Conservation (phyloP, 2,329 filamentous ascomycete species). For the Colletotrichum magnum region DNA sequence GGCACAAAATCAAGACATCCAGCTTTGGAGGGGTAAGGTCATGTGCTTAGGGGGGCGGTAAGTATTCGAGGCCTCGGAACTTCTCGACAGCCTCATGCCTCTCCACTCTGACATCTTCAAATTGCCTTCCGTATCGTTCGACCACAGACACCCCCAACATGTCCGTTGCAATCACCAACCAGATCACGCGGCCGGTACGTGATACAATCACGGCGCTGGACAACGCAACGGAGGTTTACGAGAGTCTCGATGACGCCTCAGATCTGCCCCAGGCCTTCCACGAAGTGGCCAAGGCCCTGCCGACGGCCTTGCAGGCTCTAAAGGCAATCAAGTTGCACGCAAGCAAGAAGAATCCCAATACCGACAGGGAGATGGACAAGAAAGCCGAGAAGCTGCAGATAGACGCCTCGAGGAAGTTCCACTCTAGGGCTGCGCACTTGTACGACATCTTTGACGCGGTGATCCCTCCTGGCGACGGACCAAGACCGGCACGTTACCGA, state of each 20-base stretch:
- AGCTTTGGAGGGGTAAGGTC: too few relatives aligned
- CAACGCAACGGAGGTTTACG: not conserved
- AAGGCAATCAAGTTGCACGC: not conserved
- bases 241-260: not conserved
- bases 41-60: too few relatives aligned
- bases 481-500: not conserved
- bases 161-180: not conserved
- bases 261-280: not conserved
- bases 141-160: not conserved
- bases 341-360: not conserved
- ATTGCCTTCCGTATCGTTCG: too few relatives aligned
- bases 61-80: too few relatives aligned
- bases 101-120: too few relatives aligned
- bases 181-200: not conserved
- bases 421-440: not conserved
- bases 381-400: not conserved
- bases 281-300: not conserved
- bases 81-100: too few relatives aligned
- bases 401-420: not conserved
- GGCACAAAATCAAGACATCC: not conserved
- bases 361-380: not conserved
- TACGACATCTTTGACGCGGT: not conserved
- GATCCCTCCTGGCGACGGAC: not conserved
- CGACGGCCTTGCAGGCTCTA: not conserved
- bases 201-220: not conserved